Base-by-base conservation (phyloP, 441 rosid genomes). In the Adansonia rubrostipa region DNA sequence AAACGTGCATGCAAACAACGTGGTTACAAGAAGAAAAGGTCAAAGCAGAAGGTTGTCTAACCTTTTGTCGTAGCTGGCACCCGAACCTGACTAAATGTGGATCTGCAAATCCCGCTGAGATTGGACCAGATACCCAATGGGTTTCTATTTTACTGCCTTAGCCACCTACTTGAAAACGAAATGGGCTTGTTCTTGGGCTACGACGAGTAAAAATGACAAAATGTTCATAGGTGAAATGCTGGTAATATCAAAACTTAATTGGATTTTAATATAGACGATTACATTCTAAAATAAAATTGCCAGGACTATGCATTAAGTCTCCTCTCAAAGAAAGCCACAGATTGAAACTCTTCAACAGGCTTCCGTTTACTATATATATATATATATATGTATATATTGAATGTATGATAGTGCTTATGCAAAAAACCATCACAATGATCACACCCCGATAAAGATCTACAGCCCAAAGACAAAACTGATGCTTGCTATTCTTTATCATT, bases 381-480 rank as follows among this genome's bases (percentile, higher is more conserved):
- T 28, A 28, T 1, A 28, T 24, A 24, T 24, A 24, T 24, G 1
- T 6, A 14, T 33, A 63, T 13, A 63, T 13, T 33, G 45, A 33
- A 14, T 42, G 17, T 7, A 44, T 9, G 28, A 19, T 4, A 17
- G 51, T 5, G 24, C 22, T 8, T 10, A 4, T 4, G 0, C 0
- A 28, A 24, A 28, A 19, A 73, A 57, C 17, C 53, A 36, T 72
- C 15, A 72, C 15, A 36, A 54, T 9, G 33, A 28, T 28, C 62
- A 7, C 3, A 1, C 24, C 4, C 47, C 20, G 2, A 53, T 2
- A 6, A 50, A 50, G 24, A 78, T 77, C 60, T 62, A 67, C 83
- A 80, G 44, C 71, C 70, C 60, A 66, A 66, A 53, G 17, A 6
- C 56, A 67, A 66, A 47, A 73, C 64, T 50, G 76, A 57, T 57